Base-by-base conservation (phyloP, 805 yeast species). In the Candida railenensis region DNA sequence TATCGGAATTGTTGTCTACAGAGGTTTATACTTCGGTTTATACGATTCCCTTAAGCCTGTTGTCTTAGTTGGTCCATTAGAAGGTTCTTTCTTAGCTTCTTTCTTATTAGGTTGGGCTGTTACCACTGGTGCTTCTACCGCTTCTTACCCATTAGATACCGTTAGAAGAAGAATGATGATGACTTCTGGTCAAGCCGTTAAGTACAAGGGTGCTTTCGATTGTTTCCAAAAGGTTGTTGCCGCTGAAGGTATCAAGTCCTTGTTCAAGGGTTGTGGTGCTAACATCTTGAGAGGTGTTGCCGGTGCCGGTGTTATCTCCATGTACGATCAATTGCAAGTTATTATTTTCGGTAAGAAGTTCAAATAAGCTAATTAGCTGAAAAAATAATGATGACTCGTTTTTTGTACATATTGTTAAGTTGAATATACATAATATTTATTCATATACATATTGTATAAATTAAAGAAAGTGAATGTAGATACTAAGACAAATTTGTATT, bases 111-210 rank as follows among this genome's bases (percentile, higher is more conserved):
- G 97, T 78, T 90, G 97, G 97, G 81, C 83, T 75, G 97, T 90
- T 68, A 90, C 97, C 76, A 90, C 96, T 60, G 96, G 90, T 85
- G 96, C 97, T 68, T 91, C 97, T 64, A 89, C 97, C 60, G 96
- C 96, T 73, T 89, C 97, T 72, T 90, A 90, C 87, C 97, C 97
- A 83, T 87, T 91, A 77, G 97, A 90, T 80, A 90, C 97, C 70
- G 90, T 90, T 71, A 91, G 97, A 87, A 89, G 97, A 88, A 89
- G 97, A 87, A 90, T 90, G 97, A 90, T 90, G 97, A 90, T 90
- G 97, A 90, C 97, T 65, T 91, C 97, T 62, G 97, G 97, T 77
- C 96, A 89, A 81, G 96, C 96, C 68, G 96, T 90, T 66, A 90
- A 91, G 81, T 90, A 90, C 82, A 78, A 83, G 70, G 94, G 96